Percentiles rank a stretch among this genome's conserved stretches.
Conservation (phyloP, 2,329 filamentous ascomycete species). For the Cucurbitaria berberidis region DNA sequence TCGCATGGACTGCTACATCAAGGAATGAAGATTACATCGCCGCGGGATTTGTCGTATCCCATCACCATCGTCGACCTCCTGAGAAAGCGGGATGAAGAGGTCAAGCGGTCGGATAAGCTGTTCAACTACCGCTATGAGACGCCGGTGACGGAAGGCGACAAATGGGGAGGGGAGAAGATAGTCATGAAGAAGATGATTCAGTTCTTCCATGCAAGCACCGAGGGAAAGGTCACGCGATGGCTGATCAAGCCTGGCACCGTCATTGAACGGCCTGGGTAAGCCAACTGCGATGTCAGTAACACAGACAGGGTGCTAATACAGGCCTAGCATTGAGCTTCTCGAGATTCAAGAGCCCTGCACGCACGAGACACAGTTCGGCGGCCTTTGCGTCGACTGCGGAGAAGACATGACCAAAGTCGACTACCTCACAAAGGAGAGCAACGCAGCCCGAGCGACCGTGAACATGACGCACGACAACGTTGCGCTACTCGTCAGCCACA, state of each 20-base stretch:
- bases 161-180: conserved; percentile 74
- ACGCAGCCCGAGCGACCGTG: conserved; percentile 86
- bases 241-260: conserved; percentile 70
- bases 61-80: conserved; percentile 89
- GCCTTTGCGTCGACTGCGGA: conserved; percentile 89
- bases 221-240: conserved; percentile 81
- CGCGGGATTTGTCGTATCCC: conserved; percentile 77
- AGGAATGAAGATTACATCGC: conserved; percentile 58
- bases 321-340: conserved; percentile 63
- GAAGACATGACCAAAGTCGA: conserved; percentile 92
- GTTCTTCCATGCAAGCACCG: conserved; percentile 81
- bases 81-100: conserved; percentile 73
- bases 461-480: conserved; percentile 95
- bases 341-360: conserved; percentile 90
- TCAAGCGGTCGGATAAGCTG: conserved; percentile 77
- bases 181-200: conserved; percentile 74
- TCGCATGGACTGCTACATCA: conserved; percentile 41
- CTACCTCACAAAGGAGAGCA: conserved; percentile 79
- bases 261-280: conserved; percentile 58
- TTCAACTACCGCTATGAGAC: conserved; percentile 89
- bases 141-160: conserved; percentile 69
- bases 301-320: conserved; percentile 4
- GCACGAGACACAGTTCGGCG: conserved; percentile 89
- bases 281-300: conserved; percentile 1
- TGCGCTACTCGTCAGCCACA: conserved; percentile 80